phyloP scores from a whole-genome alignment of 1,139 yeast genomes.

The Candida albicans region DNA sequence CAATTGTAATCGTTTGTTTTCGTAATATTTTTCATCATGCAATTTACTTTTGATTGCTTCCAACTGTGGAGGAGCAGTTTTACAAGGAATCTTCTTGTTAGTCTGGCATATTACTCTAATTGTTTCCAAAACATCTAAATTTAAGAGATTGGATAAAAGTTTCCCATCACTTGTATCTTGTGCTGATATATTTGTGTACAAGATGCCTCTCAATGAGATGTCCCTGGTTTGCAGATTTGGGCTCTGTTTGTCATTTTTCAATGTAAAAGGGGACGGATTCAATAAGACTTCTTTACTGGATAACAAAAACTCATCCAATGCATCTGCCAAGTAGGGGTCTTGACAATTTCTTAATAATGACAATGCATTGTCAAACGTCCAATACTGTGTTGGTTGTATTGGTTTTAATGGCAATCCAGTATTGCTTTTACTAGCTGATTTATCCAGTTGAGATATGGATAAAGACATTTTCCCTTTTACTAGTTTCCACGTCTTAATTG shows the following conservation, averaged over 20 bases:
- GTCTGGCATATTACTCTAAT: constrained; percentile 48
- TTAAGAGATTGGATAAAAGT: constrained; percentile 34
- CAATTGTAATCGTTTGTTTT: constrained; percentile 29
- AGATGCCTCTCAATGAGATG: constrained; percentile 39
- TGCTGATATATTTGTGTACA: constrained; percentile 36
- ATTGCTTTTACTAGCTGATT: not conserved
- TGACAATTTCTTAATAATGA: constrained; percentile 31
- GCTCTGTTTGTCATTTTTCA: not conserved
- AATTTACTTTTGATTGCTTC: constrained; percentile 33
- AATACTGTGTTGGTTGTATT: constrained; percentile 38
- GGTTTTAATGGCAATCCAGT: constrained; percentile 26
- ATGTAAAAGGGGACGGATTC: constrained; percentile 37
- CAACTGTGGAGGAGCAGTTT: constrained; percentile 27
- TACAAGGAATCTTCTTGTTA: constrained; percentile 25
- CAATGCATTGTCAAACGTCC: constrained; percentile 48
- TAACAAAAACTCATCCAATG: constrained; percentile 47
- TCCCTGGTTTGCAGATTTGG: constrained; percentile 20
- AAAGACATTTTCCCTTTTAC: constrained; percentile 2
- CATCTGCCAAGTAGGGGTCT: constrained; percentile 36
- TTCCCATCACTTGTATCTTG: constrained; percentile 39
- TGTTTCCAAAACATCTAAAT: constrained; percentile 40
- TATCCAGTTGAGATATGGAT: constrained; percentile 3
- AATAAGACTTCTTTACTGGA: constrained; percentile 32
- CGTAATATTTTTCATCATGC: constrained; percentile 33
- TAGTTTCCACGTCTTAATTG: no score